A percentile compares a stretch with the other conserved stretches of the same genome.
These are phyloP conservation scores for Melanogaster broomeanus DNA, from an alignment of 768 basidiomycete species.

Conservation along the genomic window DNA sequence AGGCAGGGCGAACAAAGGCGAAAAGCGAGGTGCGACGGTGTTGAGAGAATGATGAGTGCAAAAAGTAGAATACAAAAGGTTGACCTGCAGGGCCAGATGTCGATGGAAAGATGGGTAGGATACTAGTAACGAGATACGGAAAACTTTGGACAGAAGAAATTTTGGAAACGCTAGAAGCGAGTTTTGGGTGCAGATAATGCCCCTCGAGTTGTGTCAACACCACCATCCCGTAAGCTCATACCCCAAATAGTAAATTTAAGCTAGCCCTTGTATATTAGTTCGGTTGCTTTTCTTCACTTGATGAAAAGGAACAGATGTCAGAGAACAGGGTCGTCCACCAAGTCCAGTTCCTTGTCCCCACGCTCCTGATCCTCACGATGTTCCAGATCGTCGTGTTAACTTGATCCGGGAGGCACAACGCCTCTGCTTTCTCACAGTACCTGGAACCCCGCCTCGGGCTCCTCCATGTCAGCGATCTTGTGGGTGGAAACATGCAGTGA, in stretches of 20 bases:
- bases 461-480: too few relatives aligned
- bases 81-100: constrained; percentile 6
- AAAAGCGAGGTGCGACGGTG: background rate
- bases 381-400: too few relatives aligned
- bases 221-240: constrained; percentile 23
- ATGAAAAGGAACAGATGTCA: background rate
- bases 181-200: constrained; percentile 23
- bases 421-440: too few relatives aligned
- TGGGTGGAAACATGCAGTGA: too few relatives aligned
- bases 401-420: too few relatives aligned
- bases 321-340: too few relatives aligned
- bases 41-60: background rate
- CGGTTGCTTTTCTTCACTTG: constrained; percentile 4
- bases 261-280: constrained; percentile 16
- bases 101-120: constrained; percentile 11
- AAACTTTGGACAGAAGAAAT: constrained; percentile 25
- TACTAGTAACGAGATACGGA: constrained; percentile 11
- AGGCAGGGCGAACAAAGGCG: background rate
- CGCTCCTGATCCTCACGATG: too few relatives aligned
- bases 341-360: too few relatives aligned
- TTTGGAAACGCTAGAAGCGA: constrained; percentile 23
- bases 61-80: constrained; percentile 25
- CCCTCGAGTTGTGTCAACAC: constrained; percentile 1
- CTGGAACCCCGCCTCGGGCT: too few relatives aligned
- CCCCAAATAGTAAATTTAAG: constrained; percentile 21